A percentile compares a stretch with the other conserved stretches of the same genome.
Evolutionary conservation across 2,329 filamentous ascomycete genomes (phyloP).

Genomic region (Trichoderma gracile): DNA sequence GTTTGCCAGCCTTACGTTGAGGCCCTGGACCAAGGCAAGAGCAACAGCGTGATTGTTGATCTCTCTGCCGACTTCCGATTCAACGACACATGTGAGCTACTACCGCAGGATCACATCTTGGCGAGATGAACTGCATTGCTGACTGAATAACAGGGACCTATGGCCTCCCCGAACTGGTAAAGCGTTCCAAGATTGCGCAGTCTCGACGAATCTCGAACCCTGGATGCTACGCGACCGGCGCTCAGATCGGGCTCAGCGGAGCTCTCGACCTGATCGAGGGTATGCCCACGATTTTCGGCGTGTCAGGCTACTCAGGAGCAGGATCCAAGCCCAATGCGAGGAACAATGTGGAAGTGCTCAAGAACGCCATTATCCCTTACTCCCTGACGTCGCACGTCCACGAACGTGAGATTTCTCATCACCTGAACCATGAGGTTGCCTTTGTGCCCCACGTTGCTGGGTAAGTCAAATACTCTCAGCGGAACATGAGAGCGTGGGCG

Average conservation of each 20-base stretch:
- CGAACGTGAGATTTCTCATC: conserved; percentile 82
- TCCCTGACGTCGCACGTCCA: conserved; percentile 81
- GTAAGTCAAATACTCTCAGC: background rate
- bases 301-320: conserved; percentile 80
- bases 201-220: conserved; percentile 87
- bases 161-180: conserved; percentile 81
- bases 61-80: conserved; percentile 97
- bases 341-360: conserved; percentile 74
- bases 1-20: conserved; percentile 94
- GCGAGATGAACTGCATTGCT: too few species aligned
- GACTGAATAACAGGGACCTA: conserved; percentile 48
- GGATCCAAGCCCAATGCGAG: conserved; percentile 93
- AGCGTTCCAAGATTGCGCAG: conserved; percentile 72
- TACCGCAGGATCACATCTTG: too few species aligned
- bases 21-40: conserved; percentile 71
- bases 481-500: background rate
- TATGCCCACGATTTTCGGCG: background rate
- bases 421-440: conserved; percentile 66
- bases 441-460: conserved; percentile 77
- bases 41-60: conserved; percentile 76
- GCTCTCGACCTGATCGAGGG: background rate
- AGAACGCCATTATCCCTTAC: conserved; percentile 74
- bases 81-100: conserved; percentile 58
- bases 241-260: conserved; percentile 74
- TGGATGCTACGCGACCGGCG: conserved; percentile 92